Percentiles rank a stretch among this genome's conserved stretches.
Evolutionary conservation across 805 yeast genomes (phyloP).

Genomic region (Cyberlindnera xylosilytica): DNA sequence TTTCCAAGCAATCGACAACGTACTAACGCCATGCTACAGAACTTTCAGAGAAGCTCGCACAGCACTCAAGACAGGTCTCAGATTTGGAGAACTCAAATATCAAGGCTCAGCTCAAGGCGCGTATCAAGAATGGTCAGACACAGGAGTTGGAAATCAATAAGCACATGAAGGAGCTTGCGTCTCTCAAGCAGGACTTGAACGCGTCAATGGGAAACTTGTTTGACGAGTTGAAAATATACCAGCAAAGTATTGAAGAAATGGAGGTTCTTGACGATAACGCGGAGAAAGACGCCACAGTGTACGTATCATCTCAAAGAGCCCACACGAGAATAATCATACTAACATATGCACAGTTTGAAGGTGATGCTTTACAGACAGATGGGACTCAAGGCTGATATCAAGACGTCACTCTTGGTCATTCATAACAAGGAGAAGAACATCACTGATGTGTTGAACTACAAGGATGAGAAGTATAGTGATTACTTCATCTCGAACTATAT

Average conservation of each 20-base stretch:
- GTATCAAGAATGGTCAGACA: slow-evolving; percentile 37
- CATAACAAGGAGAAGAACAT: slow-evolving; percentile 44
- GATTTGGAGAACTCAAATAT: slow-evolving; percentile 30
- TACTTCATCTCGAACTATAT: slow-evolving; percentile 71
- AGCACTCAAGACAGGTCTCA: slow-evolving; percentile 18
- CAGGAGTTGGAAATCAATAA: slow-evolving; percentile 50
- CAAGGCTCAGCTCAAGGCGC: slow-evolving; percentile 29
- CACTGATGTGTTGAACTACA: slow-evolving; percentile 49
- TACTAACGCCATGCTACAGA: not conserved
- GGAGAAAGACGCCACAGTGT: slow-evolving; percentile 41
- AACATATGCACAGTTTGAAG: slow-evolving; percentile 34
- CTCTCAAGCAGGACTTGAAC: slow-evolving; percentile 38
- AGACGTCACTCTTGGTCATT: slow-evolving; percentile 43
- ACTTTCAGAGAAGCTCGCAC: slow-evolving; percentile 17
- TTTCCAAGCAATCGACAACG: not conserved
- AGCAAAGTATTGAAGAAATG: slow-evolving; percentile 33
- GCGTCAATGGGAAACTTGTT: slow-evolving; percentile 36
- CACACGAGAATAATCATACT: slow-evolving; percentile 1
- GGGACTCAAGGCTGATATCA: slow-evolving; percentile 50
- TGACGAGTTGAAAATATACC: slow-evolving; percentile 34
- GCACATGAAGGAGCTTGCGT: slow-evolving; percentile 46
- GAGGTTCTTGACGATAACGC: slow-evolving; percentile 26
- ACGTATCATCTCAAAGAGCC: slow-evolving; percentile 3
- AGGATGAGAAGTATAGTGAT: slow-evolving; percentile 52
- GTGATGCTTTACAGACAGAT: slow-evolving; percentile 57